Evolutionary conservation across 768 basidiomycete genomes (phyloP), one percentile per base, ranked within the genome.

Genomic region (Neoboletus brunneissimus): DNA sequence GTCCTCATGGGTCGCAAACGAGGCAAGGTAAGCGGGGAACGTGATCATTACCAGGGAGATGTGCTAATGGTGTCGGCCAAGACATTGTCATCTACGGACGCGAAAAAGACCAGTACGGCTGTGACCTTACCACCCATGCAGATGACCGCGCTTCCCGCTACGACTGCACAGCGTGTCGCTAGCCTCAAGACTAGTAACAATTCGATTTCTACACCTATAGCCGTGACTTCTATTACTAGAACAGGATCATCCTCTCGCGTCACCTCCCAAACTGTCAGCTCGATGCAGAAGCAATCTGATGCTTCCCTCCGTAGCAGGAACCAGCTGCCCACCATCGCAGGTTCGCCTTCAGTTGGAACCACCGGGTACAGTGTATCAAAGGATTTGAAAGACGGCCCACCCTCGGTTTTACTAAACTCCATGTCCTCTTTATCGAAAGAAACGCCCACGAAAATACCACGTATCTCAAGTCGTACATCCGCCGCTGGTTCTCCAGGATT

Each of bases 401-500:
- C 82, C 11, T 77, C 79, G n/a, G 76, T 81, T 12, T 68, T 81
- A 40, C 66, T 77, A 54, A 87, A 86, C 61, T 76, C 82, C 16
- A 64, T 76, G 3, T 76, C 79, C 29, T 74, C 77, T 11, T 72
- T 86, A 54, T 69, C 81, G 6, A 93, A 93, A 72, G 91, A 92
- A 67, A 93, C 93, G 0, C 92, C 92, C 4, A 95, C 92, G 20
- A 94, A 93, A 76, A 95, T 94, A 64, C 92, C 92, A 46, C 89
- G 92, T 25, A 94, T 95, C 40, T 88, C 91, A n/a, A 90, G 90
- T 66, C 82, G 88, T 34, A 85, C 87, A 3, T 89, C 91, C 5
- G 84, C 88, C 11, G 81, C 80, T 51, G 80, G 83, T 46, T 91
- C 91, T 8, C 91, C 91, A 15, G 81, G 87, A 42, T 70, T 85